Percentiles rank a stretch among this genome's conserved stretches.
Evolutionary conservation across 1,284 basidiomycete species (phyloP).

Genomic region (Neolentinus lepideus): DNA sequence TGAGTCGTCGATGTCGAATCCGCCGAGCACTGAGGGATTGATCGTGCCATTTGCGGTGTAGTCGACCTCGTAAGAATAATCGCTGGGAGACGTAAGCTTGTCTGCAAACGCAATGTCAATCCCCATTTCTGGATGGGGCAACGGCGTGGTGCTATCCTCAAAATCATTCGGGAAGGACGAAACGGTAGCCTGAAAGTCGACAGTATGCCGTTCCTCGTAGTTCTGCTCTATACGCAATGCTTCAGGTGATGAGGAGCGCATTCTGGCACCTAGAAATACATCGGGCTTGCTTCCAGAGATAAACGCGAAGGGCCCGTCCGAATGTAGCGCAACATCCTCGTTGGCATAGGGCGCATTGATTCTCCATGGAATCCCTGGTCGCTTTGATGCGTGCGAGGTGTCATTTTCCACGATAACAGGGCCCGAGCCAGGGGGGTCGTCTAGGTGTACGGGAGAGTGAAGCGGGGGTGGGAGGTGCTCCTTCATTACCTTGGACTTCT

Average conservation of each 20-base stretch:
- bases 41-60: neutral
- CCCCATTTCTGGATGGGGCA: neutral
- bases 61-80: neutral
- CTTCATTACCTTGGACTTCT: too few species aligned
- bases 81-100: neutral
- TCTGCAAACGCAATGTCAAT: neutral
- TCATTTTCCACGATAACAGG: neutral
- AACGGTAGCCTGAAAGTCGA: neutral
- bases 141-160: neutral
- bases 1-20: neutral
- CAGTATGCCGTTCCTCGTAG: neutral
- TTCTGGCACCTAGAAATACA: neutral
- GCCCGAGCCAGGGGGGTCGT: neutral
- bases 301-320: neutral
- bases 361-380: neutral
- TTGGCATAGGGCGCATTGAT: neutral
- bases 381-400: neutral
- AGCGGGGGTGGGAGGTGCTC: too few species aligned
- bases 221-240: neutral
- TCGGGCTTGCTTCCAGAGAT: neutral
- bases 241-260: neutral
- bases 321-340: neutral
- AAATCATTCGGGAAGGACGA: neutral
- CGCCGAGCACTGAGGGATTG: neutral
- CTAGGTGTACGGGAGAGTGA: neutral